These are phyloP conservation scores for Licmophora abbreviata DNA, from an alignment of 108 stramenopile species.

Conservation along the genomic window DNA sequence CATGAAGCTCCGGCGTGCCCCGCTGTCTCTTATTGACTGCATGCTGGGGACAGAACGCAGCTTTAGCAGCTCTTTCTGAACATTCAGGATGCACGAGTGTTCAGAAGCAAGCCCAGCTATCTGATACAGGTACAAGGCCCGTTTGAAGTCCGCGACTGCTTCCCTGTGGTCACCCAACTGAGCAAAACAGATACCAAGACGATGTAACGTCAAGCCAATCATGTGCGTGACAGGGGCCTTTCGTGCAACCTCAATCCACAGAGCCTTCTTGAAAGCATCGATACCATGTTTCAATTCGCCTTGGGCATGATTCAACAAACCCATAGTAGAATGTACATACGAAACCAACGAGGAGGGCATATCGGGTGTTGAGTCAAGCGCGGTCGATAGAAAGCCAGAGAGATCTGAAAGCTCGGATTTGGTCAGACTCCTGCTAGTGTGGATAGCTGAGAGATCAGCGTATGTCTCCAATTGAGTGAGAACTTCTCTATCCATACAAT, in stretches of 20 bases:
- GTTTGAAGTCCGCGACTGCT: conserved; percentile 2
- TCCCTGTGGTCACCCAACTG: conserved; percentile 1
- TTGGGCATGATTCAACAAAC: conserved; percentile 4
- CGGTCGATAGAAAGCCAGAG: background rate
- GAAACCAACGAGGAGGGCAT: conserved; percentile 6
- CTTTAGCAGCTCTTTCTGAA: no score
- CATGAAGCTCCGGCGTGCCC: background rate
- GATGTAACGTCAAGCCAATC: conserved; percentile 4
- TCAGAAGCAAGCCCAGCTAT: no score
- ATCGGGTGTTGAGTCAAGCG: background rate
- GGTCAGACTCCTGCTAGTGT: no score
- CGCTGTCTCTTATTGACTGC: background rate
- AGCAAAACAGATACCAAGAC: conserved; percentile 1
- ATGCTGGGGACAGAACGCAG: no score
- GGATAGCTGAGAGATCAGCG: no score
- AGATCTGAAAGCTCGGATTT: background rate
- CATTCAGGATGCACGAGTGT: no score
- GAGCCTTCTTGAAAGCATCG: conserved; percentile 6
- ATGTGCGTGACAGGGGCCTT: background rate
- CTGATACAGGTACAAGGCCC: no score
- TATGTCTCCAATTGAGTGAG: no score
- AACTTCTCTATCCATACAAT: no score
- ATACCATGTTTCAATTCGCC: conserved; percentile 1
- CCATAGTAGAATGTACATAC: conserved; percentile 9
- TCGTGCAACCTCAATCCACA: conserved; percentile 3